phyloP scores from a whole-genome alignment of 805 yeast species.

The Candida saitoana region DNA sequence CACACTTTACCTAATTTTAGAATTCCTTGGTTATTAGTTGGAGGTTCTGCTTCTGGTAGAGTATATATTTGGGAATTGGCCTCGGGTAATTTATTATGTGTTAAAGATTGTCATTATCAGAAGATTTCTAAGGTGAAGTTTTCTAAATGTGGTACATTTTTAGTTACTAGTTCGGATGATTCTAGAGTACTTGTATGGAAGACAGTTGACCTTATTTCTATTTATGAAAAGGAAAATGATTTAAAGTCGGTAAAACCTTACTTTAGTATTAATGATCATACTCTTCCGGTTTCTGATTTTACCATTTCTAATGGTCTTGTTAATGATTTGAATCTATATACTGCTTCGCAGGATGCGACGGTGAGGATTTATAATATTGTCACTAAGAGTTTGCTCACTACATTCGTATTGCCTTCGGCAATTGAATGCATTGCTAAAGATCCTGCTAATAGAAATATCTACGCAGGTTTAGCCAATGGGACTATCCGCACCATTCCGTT shows the following conservation, averaged over 20 bases:
- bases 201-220: constrained; percentile 51
- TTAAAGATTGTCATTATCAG: constrained; percentile 83
- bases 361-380: constrained; percentile 63
- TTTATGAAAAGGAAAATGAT: constrained; percentile 22
- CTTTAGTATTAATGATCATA: constrained; percentile 57
- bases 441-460: constrained; percentile 73
- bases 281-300: constrained; percentile 50
- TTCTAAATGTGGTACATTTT: constrained; percentile 54
- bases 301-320: constrained; percentile 46
- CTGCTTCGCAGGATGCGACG: constrained; percentile 73
- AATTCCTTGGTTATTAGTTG: constrained; percentile 64
- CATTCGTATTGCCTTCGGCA: constrained; percentile 63
- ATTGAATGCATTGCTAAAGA: constrained; percentile 62
- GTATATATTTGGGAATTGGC: constrained; percentile 80
- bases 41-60: constrained; percentile 72
- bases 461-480: constrained; percentile 67
- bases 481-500: constrained; percentile 53
- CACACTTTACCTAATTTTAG: constrained; percentile 38
- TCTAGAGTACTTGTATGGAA: constrained; percentile 77
- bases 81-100: constrained; percentile 70
- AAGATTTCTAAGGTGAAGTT: constrained; percentile 56
- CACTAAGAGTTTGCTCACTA: constrained; percentile 48
- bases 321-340: constrained; percentile 59
- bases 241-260: constrained; percentile 49
- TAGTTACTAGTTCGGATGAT: constrained; percentile 78